phyloP scores from a whole-genome alignment of 768 basidiomycete genomes.

The Serendipita indica region DNA sequence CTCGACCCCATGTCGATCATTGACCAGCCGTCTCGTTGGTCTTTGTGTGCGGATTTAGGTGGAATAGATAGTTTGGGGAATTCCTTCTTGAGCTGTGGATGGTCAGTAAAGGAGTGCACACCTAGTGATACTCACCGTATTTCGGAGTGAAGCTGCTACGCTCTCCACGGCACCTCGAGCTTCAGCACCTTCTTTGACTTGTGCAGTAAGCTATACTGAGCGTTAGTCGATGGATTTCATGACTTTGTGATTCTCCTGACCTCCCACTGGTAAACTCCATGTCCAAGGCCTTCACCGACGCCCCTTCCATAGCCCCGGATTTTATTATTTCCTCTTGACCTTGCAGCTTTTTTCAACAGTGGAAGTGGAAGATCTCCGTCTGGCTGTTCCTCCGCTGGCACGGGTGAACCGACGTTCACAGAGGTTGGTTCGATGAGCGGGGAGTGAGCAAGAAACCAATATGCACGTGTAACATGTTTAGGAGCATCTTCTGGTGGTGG shows the following conservation, averaged over 20 bases:
- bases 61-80: constrained; percentile 47
- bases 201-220: neutral
- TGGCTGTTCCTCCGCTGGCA: constrained; percentile 48
- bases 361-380: constrained; percentile 22
- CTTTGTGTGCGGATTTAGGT: constrained; percentile 44
- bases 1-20: constrained; percentile 72
- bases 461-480: constrained; percentile 36
- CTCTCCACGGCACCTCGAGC: constrained; percentile 63
- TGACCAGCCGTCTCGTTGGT: constrained; percentile 55
- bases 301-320: constrained; percentile 44
- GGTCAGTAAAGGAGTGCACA: neutral
- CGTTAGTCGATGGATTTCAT: neutral
- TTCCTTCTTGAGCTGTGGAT: constrained; percentile 37
- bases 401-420: constrained; percentile 39
- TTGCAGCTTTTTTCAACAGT: constrained; percentile 45
- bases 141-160: constrained; percentile 53
- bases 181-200: constrained; percentile 81
- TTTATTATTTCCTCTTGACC: constrained; percentile 47
- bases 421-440: constrained; percentile 54
- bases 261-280: constrained; percentile 27
- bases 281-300: constrained; percentile 30
- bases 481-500: constrained; percentile 19
- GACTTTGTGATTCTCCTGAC: neutral
- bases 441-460: constrained; percentile 39
- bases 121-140: constrained; percentile 37